These are phyloP conservation scores for Oropetium thomaeum DNA, from an alignment of 176 grass and related monocot genomes.

Conservation along the genomic window DNA sequence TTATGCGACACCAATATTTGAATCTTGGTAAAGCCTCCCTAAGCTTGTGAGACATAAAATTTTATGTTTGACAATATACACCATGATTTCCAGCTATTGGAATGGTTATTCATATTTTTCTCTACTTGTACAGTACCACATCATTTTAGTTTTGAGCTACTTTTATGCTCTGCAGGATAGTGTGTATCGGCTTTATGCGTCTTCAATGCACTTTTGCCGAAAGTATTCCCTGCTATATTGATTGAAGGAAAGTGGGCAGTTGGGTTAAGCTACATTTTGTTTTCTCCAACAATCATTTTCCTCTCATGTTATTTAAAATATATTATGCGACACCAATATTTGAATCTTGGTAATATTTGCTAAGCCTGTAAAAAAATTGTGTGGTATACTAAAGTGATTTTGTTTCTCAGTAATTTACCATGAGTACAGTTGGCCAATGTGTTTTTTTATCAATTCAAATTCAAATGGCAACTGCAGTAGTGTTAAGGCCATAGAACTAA, in stretches of 20 bases:
- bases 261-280: conserved; percentile 42
- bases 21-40: too few species aligned
- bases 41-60: too few species aligned
- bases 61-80: too few species aligned
- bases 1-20: neutral
- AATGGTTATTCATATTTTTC: neutral
- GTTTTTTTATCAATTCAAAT: neutral
- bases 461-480: conserved; percentile 7
- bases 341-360: neutral
- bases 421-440: neutral
- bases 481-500: conserved; percentile 8
- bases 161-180: conserved; percentile 43
- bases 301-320: conserved; percentile 14
- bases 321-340: neutral
- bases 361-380: neutral
- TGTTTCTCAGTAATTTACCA: too few species aligned
- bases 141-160: neutral
- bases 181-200: conserved; percentile 54
- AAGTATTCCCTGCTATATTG: conserved; percentile 7
- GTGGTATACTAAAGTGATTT: too few species aligned
- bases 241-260: conserved; percentile 61
- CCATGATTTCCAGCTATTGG: neutral
- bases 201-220: neutral
- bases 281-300: conserved; percentile 63
- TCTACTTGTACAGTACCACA: too few species aligned